Evolutionary conservation across 2,329 filamentous ascomycete species (phyloP).

Genomic region (Purpureocillium lavendulum): DNA sequence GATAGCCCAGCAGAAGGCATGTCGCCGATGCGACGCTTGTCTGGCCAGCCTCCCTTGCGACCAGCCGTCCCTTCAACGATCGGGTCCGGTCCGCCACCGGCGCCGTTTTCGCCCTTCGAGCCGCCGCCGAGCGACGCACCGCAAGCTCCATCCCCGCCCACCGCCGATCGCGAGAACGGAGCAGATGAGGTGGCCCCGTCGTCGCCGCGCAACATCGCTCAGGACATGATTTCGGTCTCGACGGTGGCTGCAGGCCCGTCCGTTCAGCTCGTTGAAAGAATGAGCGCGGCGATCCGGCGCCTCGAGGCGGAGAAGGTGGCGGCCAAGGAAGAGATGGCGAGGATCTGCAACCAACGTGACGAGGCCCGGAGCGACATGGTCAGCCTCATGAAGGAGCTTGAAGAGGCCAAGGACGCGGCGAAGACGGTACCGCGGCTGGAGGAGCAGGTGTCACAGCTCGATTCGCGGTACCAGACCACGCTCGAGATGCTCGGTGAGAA

Average conservation of each 20-base stretch:
- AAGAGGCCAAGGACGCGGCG: slow-evolving; percentile 56
- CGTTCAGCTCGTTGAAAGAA: slow-evolving; percentile 90
- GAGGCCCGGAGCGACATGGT: slow-evolving; percentile 92
- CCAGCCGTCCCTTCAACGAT: slow-evolving; percentile 23
- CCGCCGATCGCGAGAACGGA: slow-evolving; percentile 42
- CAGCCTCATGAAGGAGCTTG: slow-evolving; percentile 75
- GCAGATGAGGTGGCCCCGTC: slow-evolving; percentile 36
- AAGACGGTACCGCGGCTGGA: slow-evolving; percentile 57
- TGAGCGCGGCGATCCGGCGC: slow-evolving; percentile 86
- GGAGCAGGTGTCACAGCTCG: slow-evolving; percentile 57
- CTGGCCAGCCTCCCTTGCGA: slow-evolving; percentile 31
- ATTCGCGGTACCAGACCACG: slow-evolving; percentile 78
- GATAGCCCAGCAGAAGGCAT: slow-evolving; percentile 29
- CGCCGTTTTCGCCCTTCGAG: slow-evolving; percentile 42
- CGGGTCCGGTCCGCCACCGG: slow-evolving; percentile 24
- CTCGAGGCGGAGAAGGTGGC: slow-evolving; percentile 88
- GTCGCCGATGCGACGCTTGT: slow-evolving; percentile 37
- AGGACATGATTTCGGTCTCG: slow-evolving; percentile 82
- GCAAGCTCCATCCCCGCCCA: slow-evolving; percentile 25
- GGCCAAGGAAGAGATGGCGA: slow-evolving; percentile 74
- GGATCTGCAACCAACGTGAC: slow-evolving; percentile 79
- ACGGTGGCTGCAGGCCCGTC: slow-evolving; percentile 86
- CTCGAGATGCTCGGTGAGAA: slow-evolving; percentile 95
- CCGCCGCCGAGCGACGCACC: slow-evolving; percentile 23
- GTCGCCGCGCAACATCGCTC: slow-evolving; percentile 61